Percentiles rank a stretch among this genome's conserved stretches.
Evolutionary conservation across 306 rosid genomes (phyloP).

Genomic region (Cucumis cinereus): DNA sequence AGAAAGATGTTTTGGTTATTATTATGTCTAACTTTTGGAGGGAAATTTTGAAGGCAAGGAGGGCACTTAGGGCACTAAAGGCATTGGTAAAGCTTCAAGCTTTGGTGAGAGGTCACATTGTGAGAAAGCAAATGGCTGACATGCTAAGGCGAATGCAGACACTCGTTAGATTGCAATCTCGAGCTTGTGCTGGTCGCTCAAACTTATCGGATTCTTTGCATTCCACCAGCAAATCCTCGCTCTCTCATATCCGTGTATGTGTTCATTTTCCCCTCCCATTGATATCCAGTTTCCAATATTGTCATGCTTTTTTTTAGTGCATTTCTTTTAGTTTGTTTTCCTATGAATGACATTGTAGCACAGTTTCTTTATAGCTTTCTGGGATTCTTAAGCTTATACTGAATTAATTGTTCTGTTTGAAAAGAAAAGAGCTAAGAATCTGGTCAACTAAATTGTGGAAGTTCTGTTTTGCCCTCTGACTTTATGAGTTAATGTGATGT

Average conservation of each 20-base stretch:
- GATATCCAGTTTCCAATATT: background rate
- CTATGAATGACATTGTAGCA: background rate
- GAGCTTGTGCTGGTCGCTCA: constrained; percentile 60
- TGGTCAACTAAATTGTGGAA: background rate
- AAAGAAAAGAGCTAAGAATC: background rate
- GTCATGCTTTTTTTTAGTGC: background rate
- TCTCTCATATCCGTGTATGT: constrained; percentile 43
- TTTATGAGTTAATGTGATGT: background rate
- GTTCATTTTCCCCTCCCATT: background rate
- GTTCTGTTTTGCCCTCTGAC: background rate
- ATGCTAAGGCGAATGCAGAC: constrained; percentile 94
- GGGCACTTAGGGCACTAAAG: constrained; percentile 86
- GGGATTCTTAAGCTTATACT: background rate
- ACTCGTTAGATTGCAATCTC: constrained; percentile 65
- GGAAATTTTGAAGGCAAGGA: constrained; percentile 56
- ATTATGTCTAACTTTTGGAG: constrained; percentile 1
- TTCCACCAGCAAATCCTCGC: constrained; percentile 41
- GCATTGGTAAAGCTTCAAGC: constrained; percentile 91
- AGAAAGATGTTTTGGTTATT: background rate
- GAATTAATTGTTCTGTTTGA: background rate
- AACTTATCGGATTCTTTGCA: constrained; percentile 31
- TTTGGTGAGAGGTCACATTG: constrained; percentile 83
- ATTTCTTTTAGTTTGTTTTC: background rate
- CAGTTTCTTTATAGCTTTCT: background rate
- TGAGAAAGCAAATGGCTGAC: constrained; percentile 78